Base-by-base conservation (phyloP, 768 basidiomycete species). In the Chalciporus pseudorubinellus region DNA sequence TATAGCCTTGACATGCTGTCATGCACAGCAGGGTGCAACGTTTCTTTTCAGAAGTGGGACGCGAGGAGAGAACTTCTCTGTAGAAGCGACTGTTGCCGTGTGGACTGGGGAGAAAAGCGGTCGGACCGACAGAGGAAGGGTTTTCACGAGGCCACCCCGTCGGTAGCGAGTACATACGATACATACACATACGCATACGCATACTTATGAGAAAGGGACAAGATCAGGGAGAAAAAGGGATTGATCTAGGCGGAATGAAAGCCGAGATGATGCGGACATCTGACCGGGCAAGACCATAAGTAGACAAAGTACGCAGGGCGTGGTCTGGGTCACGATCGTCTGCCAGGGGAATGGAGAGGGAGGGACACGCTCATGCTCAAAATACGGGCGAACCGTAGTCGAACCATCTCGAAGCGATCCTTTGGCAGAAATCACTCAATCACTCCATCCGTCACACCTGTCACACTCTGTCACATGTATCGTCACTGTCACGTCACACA, bases 351-450 rank as follows among this genome's bases (percentile, higher is more conserved):
- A 31, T 11, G 29, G 12, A 31, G 12, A 11, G 10, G 29, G 29
- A 13, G 29, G 29, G 29, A 8, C 4, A 11, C 29, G 26, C 7
- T 7, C 29, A 29, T 9, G 29, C 29, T 29, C 29, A 29, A 29
- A 29, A 24, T 24, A 24, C 7, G 24, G 4, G 3, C 24, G 24
- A 24, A 24, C 24, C 24, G 4, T 4, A 7, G 24, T 3, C 24
- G 24, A 24, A 24, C 24, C 24, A 24, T 3, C 4, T 34, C 14
- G 28, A 34, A 50, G 51, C 59, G 50, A 20, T 20, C 66, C 64
- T 60, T 50, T 67, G 48, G 69, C 67, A 67, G 59, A 69, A 69
- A 69, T 59, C 61, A 55, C 67, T 31, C 67, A 68, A 6, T n/a
- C n/a, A 29, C 16, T 29, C 12, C 19, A 12, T 29, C 9, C 26